Conservation (phyloP, 1,139 yeast genomes). For the Arxiozyma bovina region DNA sequence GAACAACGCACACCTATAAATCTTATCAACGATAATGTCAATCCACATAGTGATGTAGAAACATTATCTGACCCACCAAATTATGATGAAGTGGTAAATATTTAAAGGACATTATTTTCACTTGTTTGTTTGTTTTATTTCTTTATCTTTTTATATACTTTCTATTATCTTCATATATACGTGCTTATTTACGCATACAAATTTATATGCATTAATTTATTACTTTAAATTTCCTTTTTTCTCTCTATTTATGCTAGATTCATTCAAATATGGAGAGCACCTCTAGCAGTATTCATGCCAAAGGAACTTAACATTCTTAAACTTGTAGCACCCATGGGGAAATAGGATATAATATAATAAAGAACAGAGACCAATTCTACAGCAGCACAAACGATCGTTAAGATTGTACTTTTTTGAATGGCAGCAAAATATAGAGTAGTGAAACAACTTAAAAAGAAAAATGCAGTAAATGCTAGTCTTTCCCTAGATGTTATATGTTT, state of each 20-base stretch:
- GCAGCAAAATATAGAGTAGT: constrained; percentile 54
- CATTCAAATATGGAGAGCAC: constrained; percentile 27
- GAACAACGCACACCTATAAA: background rate
- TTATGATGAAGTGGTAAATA: constrained; percentile 8
- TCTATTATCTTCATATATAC: background rate
- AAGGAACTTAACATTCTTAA: constrained; percentile 73
- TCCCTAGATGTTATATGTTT: constrained; percentile 67
- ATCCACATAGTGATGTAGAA: constrained; percentile 1
- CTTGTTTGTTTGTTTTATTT: background rate
- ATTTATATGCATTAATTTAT: background rate
- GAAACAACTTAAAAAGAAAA: constrained; percentile 69
- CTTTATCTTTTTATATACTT: background rate
- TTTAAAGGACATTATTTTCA: background rate
- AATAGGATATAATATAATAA: constrained; percentile 84
- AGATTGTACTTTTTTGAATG: constrained; percentile 55
- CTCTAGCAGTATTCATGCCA: constrained; percentile 60
- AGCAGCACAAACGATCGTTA: constrained; percentile 68
- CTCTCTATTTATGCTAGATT: background rate
- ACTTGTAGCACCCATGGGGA: constrained; percentile 91
- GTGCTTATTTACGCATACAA: background rate
- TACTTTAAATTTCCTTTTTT: background rate
- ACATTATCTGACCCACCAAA: constrained; percentile 8
- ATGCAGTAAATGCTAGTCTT: constrained; percentile 68
- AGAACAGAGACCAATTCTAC: constrained; percentile 76
- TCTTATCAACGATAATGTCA: background rate